These are phyloP conservation scores for Tilletia setariae DNA, from an alignment of 1,284 basidiomycete genomes.

Conservation along the genomic window DNA sequence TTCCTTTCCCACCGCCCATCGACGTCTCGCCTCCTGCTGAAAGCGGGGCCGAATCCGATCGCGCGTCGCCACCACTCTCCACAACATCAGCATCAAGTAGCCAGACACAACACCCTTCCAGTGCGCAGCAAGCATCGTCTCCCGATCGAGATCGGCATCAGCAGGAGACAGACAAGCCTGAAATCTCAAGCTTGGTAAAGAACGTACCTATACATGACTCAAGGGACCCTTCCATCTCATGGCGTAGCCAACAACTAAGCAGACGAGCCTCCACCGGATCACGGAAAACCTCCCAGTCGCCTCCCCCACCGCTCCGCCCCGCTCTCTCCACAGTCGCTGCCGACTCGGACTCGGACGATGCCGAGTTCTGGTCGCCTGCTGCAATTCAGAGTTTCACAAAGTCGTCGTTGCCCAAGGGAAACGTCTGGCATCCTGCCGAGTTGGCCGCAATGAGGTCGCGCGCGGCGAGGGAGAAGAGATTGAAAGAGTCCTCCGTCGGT, in stretches of 20 bases:
- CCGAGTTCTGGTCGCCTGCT: constrained; percentile 24
- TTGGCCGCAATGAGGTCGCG: neutral
- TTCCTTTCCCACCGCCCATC: constrained; percentile 24
- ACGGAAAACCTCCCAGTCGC: neutral
- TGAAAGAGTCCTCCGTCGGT: neutral
- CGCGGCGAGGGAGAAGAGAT: constrained; percentile 5
- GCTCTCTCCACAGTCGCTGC: constrained; percentile 2
- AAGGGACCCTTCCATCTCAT: neutral
- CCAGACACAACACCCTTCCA: too few relatives aligned
- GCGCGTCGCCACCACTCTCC: neutral
- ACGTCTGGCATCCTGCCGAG: neutral
- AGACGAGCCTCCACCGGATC: neutral
- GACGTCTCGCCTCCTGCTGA: neutral
- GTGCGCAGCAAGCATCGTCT: too few relatives aligned
- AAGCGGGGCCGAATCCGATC: neutral
- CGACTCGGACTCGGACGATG: constrained; percentile 16
- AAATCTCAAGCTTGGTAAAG: too few relatives aligned
- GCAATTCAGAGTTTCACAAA: constrained; percentile 1
- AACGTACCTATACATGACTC: neutral
- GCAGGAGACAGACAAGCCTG: too few relatives aligned
- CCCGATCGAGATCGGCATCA: too few relatives aligned
- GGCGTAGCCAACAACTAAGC: too few relatives aligned
- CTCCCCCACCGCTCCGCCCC: constrained; percentile 4
- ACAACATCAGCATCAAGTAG: too few relatives aligned
- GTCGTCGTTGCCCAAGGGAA: constrained; percentile 3